These are phyloP conservation scores for Kodamaea jinghongensis DNA, from an alignment of 805 yeast genomes.

Conservation along the genomic window DNA sequence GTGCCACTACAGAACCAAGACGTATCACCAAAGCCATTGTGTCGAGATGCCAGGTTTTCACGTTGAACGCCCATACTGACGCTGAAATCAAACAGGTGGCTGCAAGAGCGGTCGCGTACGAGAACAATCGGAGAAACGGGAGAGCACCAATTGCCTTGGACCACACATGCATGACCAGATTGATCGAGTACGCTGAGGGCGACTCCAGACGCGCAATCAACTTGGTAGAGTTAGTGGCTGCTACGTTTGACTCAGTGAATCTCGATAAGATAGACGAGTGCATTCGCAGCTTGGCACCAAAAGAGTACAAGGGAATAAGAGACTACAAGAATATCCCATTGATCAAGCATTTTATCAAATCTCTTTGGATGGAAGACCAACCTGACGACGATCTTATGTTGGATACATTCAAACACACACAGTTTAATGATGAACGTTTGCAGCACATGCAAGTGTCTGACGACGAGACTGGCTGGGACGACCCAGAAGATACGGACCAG, in stretches of 20 bases:
- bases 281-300: conserved; percentile 4
- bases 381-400: conserved; percentile 13
- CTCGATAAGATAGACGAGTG: background rate
- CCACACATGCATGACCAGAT: conserved; percentile 12
- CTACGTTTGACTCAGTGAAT: background rate
- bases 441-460: conserved; percentile 32
- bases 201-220: conserved; percentile 36
- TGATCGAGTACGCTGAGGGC: conserved; percentile 23
- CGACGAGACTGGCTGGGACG: conserved; percentile 16
- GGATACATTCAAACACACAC: conserved; percentile 15
- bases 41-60: conserved; percentile 81
- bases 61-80: conserved; percentile 50
- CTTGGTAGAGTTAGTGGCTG: conserved; percentile 25
- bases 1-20: conserved; percentile 94
- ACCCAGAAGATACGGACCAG: conserved; percentile 5
- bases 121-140: conserved; percentile 25
- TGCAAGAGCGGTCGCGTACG: conserved; percentile 50
- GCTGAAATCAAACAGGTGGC: conserved; percentile 55
- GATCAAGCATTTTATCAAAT: conserved; percentile 9
- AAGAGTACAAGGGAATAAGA: conserved; percentile 17
- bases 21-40: conserved; percentile 77
- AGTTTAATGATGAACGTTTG: conserved; percentile 12
- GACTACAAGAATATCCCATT: conserved; percentile 15
- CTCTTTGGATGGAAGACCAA: conserved; percentile 6
- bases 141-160: background rate